Evolutionary conservation across 2,329 filamentous ascomycete genomes (phyloP).

Genomic region (Phialophora chinensis): DNA sequence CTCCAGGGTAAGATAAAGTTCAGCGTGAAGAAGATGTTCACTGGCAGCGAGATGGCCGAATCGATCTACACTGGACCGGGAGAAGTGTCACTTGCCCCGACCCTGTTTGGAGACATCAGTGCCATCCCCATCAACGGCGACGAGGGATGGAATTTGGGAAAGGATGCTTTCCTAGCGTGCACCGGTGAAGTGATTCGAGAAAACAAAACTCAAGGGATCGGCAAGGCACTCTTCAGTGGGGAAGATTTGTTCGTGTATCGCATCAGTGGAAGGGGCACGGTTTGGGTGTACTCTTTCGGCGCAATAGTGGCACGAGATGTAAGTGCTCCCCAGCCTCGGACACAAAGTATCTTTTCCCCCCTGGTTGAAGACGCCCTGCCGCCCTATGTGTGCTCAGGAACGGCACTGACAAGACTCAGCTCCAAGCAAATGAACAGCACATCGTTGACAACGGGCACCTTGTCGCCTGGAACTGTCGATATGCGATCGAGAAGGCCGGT

Average conservation of each 20-base stretch:
- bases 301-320: constrained; percentile 31
- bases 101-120: constrained; percentile 31
- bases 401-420: constrained; percentile 14
- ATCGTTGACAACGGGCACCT: constrained; percentile 36
- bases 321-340: constrained; percentile 14
- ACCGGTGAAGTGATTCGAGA: constrained; percentile 30
- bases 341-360: not conserved
- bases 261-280: constrained; percentile 28
- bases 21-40: constrained; percentile 36
- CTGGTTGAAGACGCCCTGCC: not conserved
- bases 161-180: constrained; percentile 32
- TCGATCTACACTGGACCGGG: constrained; percentile 28
- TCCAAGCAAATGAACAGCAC: constrained; percentile 31
- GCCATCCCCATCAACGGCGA: constrained; percentile 29
- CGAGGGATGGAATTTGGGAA: constrained; percentile 30
- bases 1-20: constrained; percentile 33
- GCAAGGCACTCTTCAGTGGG: constrained; percentile 36
- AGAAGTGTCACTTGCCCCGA: constrained; percentile 29
- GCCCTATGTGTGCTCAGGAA: not conserved
- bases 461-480: constrained; percentile 34
- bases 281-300: constrained; percentile 33
- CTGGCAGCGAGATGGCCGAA: constrained; percentile 30
- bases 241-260: constrained; percentile 36
- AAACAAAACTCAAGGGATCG: constrained; percentile 31
- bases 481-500: constrained; percentile 33